phyloP scores from a whole-genome alignment of 768 basidiomycete genomes.

The Tricholoma hemisulphureum region DNA sequence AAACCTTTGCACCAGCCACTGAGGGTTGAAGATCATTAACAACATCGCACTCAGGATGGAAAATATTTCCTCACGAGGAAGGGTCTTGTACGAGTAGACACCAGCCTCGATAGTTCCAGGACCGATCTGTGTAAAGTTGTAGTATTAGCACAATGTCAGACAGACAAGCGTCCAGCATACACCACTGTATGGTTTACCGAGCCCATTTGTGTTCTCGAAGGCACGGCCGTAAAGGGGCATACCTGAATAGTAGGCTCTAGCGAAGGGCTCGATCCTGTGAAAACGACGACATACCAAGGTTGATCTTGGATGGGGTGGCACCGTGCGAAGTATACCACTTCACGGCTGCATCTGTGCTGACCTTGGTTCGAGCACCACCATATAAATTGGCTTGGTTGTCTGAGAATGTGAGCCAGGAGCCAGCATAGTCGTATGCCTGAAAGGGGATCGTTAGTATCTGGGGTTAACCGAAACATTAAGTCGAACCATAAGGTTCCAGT shows the following conservation, averaged over 20 bases:
- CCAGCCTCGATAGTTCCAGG: conserved; percentile 70
- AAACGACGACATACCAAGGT: conserved; percentile 45
- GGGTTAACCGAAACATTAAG: not conserved
- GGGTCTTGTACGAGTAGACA: conserved; percentile 72
- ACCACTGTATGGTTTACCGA: conserved; percentile 68
- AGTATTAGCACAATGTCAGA: not conserved
- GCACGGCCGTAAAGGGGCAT: conserved; percentile 81
- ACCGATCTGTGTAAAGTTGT: conserved; percentile 55
- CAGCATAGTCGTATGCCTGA: conserved; percentile 75
- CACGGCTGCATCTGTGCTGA: conserved; percentile 68
- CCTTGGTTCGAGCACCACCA: conserved; percentile 56
- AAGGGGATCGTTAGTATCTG: not conserved
- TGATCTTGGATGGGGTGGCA: conserved; percentile 63
- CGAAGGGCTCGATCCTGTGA: not conserved
- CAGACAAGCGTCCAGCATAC: conserved; percentile 32
- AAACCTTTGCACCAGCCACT: conserved; percentile 56
- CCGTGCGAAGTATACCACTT: conserved; percentile 59
- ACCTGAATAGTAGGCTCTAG: conserved; percentile 34
- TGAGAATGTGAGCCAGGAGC: conserved; percentile 67
- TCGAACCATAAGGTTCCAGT: conserved; percentile 80
- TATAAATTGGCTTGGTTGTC: conserved; percentile 66
- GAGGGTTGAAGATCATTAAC: not conserved
- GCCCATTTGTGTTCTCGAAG: conserved; percentile 66
- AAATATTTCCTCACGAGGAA: conserved; percentile 56
- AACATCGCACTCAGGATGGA: conserved; percentile 10